phyloP scores from a whole-genome alignment of 768 basidiomycete genomes.

The Trametes coccinea region DNA sequence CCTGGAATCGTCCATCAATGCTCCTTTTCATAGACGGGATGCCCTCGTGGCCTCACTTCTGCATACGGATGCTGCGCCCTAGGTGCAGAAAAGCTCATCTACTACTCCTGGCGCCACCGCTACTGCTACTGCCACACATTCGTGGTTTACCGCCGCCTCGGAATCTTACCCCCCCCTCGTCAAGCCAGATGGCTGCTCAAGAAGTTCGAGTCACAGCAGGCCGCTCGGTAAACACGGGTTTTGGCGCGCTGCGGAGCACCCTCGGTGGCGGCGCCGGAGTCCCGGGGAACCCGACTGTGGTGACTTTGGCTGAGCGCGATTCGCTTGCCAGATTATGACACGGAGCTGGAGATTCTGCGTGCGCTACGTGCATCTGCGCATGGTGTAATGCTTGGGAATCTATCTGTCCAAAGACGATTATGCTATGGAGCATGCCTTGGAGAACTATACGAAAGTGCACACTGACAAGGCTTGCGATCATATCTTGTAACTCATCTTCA shows the following conservation, averaged over 20 bases:
- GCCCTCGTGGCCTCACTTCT: slow-evolving; percentile 47
- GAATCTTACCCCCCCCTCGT: slow-evolving; percentile 20
- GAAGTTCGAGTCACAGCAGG: slow-evolving; percentile 30
- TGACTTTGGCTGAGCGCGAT: slow-evolving; percentile 81
- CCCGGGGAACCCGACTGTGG: slow-evolving; percentile 66
- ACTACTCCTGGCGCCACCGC: slow-evolving; percentile 22
- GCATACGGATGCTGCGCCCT: slow-evolving; percentile 7
- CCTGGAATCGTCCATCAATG: slow-evolving; percentile 54
- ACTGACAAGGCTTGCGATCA: too few species aligned
- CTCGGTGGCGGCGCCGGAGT: slow-evolving; percentile 45
- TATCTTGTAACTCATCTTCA: too few species aligned
- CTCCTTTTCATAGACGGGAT: slow-evolving; percentile 69
- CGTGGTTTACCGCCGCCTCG: slow-evolving; percentile 9
- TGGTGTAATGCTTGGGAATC: too few species aligned
- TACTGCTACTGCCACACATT: slow-evolving; percentile 21
- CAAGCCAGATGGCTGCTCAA: slow-evolving; percentile 46
- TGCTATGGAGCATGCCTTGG: too few species aligned
- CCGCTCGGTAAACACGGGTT: slow-evolving; percentile 29
- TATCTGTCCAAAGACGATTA: too few species aligned
- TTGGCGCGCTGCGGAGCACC: slow-evolving; percentile 46
- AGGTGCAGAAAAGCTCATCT: slow-evolving; percentile 5
- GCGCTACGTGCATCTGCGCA: too few species aligned
- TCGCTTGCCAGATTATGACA: slow-evolving; percentile 12
- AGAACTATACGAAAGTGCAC: too few species aligned
- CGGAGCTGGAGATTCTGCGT: not conserved